These are phyloP conservation scores for Hypoxylon sp. DNA, from an alignment of 2,329 filamentous ascomycete genomes.

Conservation along the genomic window DNA sequence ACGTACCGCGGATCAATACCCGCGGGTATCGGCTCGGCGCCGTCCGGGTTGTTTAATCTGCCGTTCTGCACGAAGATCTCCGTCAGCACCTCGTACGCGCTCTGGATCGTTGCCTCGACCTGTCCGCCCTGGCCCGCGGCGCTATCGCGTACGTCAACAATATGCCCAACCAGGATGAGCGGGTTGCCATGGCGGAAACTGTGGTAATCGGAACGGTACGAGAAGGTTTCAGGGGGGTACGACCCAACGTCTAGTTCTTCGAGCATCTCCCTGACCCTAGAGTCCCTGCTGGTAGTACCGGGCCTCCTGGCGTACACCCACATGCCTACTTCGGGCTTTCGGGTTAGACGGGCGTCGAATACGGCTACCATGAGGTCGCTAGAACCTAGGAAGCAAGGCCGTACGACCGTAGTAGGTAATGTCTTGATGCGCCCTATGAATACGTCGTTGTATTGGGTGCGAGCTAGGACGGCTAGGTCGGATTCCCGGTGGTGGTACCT, in stretches of 20 bases:
- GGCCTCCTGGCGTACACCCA: constrained; percentile 32
- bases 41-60: background rate
- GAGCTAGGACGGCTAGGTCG: constrained; percentile 17
- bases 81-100: constrained; percentile 23
- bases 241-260: background rate
- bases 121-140: background rate
- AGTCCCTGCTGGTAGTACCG: background rate
- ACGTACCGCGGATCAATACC: constrained; percentile 2
- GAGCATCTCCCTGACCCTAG: background rate
- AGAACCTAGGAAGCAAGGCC: constrained; percentile 2
- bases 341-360: constrained; percentile 1
- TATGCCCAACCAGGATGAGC: constrained; percentile 19
- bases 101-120: constrained; percentile 23
- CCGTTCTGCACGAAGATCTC: constrained; percentile 19
- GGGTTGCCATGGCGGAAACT: background rate
- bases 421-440: constrained; percentile 15
- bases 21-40: background rate
- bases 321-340: constrained; percentile 18
- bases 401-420: constrained; percentile 4
- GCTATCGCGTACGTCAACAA: constrained; percentile 14
- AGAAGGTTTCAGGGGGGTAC: background rate
- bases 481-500: background rate
- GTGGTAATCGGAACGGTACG: background rate
- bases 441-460: constrained; percentile 10
- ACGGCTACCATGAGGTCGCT: constrained; percentile 14